These are phyloP conservation scores for Silybum marianum DNA, from an alignment of 129 eudicot species.

Conservation along the genomic window DNA sequence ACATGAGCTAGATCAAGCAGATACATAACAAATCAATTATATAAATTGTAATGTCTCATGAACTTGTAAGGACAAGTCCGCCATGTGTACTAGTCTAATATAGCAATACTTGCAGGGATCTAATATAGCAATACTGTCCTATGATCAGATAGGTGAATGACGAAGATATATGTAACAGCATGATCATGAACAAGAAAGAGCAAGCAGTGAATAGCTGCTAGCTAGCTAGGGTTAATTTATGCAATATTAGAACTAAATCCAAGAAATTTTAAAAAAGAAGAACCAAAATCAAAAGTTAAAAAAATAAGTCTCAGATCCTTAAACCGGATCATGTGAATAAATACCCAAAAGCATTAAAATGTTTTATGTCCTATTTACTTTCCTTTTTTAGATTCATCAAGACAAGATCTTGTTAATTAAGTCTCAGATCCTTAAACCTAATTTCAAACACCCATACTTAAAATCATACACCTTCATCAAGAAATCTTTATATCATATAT, in stretches of 20 bases:
- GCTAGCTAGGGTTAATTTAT: conserved; percentile 14
- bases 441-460: too few relatives aligned
- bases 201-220: not conserved
- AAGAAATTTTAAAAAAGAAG: conserved; percentile 15
- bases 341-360: conserved; percentile 14
- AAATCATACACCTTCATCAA: not conserved
- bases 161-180: not conserved
- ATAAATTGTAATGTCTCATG: too few relatives aligned
- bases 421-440: conserved; percentile 18
- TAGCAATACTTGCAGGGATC: not conserved
- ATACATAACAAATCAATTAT: too few relatives aligned
- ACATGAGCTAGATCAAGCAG: too few relatives aligned
- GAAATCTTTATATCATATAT: not conserved
- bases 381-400: conserved; percentile 11
- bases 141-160: conserved; percentile 4
- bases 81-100: not conserved
- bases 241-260: conserved; percentile 12
- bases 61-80: too few relatives aligned
- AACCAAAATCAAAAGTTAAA: not conserved
- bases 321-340: conserved; percentile 16
- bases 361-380: not conserved
- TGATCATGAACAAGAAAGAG: conserved; percentile 18
- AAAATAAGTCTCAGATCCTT: not conserved
- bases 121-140: not conserved
- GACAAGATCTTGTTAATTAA: conserved; percentile 28